Evolutionary conservation across 495 filamentous ascomycete species (phyloP), one percentile per base, ranked within the genome.

Genomic region (Beverwykella pulmonaria): DNA sequence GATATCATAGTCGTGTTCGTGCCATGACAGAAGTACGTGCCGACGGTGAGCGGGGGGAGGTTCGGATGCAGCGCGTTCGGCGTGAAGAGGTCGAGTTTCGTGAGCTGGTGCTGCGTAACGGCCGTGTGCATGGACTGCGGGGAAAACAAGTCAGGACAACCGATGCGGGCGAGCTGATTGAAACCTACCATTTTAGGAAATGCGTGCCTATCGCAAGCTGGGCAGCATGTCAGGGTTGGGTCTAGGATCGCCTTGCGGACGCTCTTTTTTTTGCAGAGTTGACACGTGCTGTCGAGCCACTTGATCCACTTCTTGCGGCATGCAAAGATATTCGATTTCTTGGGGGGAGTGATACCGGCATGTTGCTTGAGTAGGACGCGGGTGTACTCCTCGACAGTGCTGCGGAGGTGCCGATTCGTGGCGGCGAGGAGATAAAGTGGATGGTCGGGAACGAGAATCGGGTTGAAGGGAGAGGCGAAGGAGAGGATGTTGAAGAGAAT

Each of bases 61-160:
- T 36, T 19, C 1, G 65, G 59, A 46, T 68, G 60, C 20, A 63
- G 46, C 1, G 14, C n/a, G 59, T 63, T 63, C 23, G 65, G 65
- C 1, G 65, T 68, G 54, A 68, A 68, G 25, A 68, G 60, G 53
- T 68, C 65, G 53, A 68, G 65, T 22, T 63, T 63, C 19, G 41
- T 29, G 27, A 68, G 53, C 10, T 20, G 1, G 26, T 58, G 29
- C 6, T 36, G 53, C 12, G 9, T 36, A 2, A 59, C 50, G 1
- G 54, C 65, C 17, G 36, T 27, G 9, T 58, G 63, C 60, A 63
- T 68, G 4, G 65, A 63, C 65, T 67, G 30, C 4, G 19, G 5
- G 19, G 2, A 26, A 19, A 15, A 26, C 5, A 12, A n/a, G 36
- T 50, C 49, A 50, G 36, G 39, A 29, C 17, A 34, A 34, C 23